A percentile compares a stretch with the other conserved stretches of the same genome.
Evolutionary conservation across 2,329 filamentous ascomycete species (phyloP).

Genomic region (Trichophyton mentagrophytes): DNA sequence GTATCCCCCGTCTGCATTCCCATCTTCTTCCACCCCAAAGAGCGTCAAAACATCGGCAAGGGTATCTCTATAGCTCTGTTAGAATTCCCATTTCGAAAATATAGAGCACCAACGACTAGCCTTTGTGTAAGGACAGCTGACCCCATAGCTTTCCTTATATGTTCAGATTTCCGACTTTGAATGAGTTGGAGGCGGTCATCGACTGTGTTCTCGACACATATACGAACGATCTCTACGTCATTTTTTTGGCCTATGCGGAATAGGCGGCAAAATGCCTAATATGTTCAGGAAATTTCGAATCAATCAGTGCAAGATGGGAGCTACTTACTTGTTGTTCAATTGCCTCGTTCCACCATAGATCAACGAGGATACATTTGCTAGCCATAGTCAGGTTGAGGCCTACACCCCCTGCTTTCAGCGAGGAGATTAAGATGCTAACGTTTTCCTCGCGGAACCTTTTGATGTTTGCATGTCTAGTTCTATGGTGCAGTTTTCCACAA

Average conservation of each 20-base stretch:
- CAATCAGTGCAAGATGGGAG: conserved; percentile 23
- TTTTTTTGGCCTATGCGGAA: conserved; percentile 53
- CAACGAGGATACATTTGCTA: conserved; percentile 43
- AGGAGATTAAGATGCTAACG: conserved; percentile 41
- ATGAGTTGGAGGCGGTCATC: conserved; percentile 45
- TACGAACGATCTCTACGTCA: conserved; percentile 45
- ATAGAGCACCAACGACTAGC: neutral
- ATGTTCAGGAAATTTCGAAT: conserved; percentile 9
- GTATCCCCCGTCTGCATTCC: conserved; percentile 4
- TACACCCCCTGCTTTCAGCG: conserved; percentile 44
- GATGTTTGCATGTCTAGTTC: conserved; percentile 36
- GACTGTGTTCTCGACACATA: conserved; percentile 45
- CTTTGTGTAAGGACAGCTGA: conserved; percentile 13
- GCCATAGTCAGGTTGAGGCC: conserved; percentile 50
- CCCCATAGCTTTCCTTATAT: conserved; percentile 19
- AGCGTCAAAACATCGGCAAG: conserved; percentile 8
- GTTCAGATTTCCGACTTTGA: conserved; percentile 41
- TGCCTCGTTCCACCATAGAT: conserved; percentile 50
- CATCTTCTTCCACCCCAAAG: conserved; percentile 9
- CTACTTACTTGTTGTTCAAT: conserved; percentile 45
- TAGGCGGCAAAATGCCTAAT: conserved; percentile 44
- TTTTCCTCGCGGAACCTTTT: conserved; percentile 33
- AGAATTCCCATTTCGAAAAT: neutral
- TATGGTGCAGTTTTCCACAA: conserved; percentile 37
- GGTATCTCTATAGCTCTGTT: conserved; percentile 7